These are phyloP conservation scores for Kalmusia sp. DNA, from an alignment of 2,329 filamentous ascomycete species.

Conservation along the genomic window DNA sequence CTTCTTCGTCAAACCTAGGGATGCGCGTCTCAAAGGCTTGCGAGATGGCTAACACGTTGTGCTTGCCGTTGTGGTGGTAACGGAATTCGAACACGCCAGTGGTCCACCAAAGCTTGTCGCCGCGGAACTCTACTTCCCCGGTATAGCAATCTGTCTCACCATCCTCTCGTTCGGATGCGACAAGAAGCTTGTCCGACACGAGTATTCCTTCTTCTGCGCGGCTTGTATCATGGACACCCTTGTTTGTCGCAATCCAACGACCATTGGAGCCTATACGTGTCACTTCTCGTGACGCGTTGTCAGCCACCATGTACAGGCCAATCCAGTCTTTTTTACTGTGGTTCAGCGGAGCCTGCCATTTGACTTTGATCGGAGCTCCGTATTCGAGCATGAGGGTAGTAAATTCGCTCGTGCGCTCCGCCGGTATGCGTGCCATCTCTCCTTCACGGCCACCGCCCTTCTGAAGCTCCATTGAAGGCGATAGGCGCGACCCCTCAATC, in stretches of 20 bases:
- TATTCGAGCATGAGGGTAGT: constrained; percentile 86
- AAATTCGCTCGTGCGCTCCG: constrained; percentile 65
- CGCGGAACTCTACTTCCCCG: constrained; percentile 86
- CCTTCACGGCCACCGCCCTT: constrained; percentile 77
- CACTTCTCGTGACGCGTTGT: constrained; percentile 84
- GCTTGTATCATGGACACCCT: constrained; percentile 76
- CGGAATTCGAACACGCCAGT: constrained; percentile 96
- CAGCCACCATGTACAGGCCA: constrained; percentile 92
- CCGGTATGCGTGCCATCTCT: constrained; percentile 70
- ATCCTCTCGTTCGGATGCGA: constrained; percentile 52
- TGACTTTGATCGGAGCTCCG: constrained; percentile 85
- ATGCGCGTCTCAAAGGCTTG: constrained; percentile 92
- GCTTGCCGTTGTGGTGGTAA: constrained; percentile 91
- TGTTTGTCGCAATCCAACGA: constrained; percentile 84
- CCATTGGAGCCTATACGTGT: constrained; percentile 87
- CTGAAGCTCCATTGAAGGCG: constrained; percentile 60
- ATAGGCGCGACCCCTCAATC: constrained; percentile 69
- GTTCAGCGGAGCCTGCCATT: constrained; percentile 86
- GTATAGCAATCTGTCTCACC: constrained; percentile 67
- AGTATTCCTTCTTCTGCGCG: constrained; percentile 80
- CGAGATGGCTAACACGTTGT: constrained; percentile 93
- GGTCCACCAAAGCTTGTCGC: constrained; percentile 97
- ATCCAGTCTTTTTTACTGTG: constrained; percentile 96
- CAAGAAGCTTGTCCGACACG: constrained; percentile 67
- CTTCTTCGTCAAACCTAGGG: constrained; percentile 78